Percentiles rank a stretch among this genome's conserved stretches.
Conservation (phyloP, 169 alveolate species). For the Cryptosporidium viatorum region DNA sequence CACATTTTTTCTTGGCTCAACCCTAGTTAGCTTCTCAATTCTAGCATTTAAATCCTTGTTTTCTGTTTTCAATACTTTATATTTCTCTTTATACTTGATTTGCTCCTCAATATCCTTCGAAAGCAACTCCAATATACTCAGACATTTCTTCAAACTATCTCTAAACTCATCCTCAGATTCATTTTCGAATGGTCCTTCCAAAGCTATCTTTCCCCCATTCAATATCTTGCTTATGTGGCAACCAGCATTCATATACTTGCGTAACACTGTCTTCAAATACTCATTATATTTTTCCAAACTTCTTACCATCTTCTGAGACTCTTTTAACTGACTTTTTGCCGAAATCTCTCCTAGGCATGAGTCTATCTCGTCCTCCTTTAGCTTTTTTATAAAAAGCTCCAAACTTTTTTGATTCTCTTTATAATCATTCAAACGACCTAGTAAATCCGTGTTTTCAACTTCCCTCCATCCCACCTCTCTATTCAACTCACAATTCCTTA, state of each 20-base stretch:
- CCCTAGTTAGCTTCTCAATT: not conserved
- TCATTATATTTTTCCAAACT: slow-evolving; percentile 15
- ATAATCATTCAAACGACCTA: not conserved
- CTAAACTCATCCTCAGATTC: slow-evolving; percentile 30
- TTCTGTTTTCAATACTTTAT: slow-evolving; percentile 21
- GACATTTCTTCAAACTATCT: not conserved
- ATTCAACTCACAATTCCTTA: slow-evolving; percentile 25
- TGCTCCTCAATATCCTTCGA: slow-evolving; percentile 18
- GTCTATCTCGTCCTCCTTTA: slow-evolving; percentile 59
- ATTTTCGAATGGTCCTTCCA: not conserved
- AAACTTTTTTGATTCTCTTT: slow-evolving; percentile 45
- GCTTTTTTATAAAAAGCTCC: slow-evolving; percentile 26
- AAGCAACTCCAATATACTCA: slow-evolving; percentile 4
- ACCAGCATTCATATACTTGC: slow-evolving; percentile 25
- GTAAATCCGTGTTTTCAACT: slow-evolving; percentile 41
- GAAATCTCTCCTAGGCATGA: slow-evolving; percentile 8
- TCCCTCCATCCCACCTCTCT: slow-evolving; percentile 19
- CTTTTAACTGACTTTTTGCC: not conserved
- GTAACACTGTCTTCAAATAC: slow-evolving; percentile 12
- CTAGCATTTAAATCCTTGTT: not conserved
- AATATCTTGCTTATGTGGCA: not conserved
- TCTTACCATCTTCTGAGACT: not conserved
- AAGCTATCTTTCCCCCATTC: slow-evolving; percentile 15
- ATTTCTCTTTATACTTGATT: slow-evolving; percentile 10
- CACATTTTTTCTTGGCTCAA: not conserved